These are phyloP conservation scores for Blastocystis sp. DNA, from an alignment of 352 stramenopile species.

Conservation along the genomic window DNA sequence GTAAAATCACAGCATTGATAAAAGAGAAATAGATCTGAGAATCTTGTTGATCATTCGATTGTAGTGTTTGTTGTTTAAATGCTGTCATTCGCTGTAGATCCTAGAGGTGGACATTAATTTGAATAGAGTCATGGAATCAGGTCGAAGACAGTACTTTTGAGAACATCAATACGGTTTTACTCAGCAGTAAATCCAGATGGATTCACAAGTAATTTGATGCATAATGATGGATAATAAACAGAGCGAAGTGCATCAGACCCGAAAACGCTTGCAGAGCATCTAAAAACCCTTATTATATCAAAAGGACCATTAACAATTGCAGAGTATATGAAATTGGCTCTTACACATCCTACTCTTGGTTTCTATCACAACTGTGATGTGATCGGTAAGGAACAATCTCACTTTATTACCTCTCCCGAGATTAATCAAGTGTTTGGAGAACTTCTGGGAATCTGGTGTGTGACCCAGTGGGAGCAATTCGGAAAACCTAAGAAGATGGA, in stretches of 20 bases:
- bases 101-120: background rate
- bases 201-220: no score
- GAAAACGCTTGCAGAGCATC: constrained; percentile 30
- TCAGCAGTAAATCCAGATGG: no score
- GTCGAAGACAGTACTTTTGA: no score
- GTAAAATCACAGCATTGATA: no score
- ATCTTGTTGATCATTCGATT: background rate
- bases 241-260: constrained; percentile 3
- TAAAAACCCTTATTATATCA: constrained; percentile 61
- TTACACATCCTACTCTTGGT: constrained; percentile 78
- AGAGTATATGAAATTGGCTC: constrained; percentile 62
- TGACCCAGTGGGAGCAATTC: constrained; percentile 81
- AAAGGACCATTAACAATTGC: constrained; percentile 60
- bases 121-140: background rate
- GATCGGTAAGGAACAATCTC: constrained; percentile 76
- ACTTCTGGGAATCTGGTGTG: constrained; percentile 81
- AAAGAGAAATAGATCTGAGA: no score
- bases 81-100: background rate
- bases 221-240: background rate
- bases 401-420: constrained; percentile 85
- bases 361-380: constrained; percentile 83
- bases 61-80: background rate
- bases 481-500: constrained; percentile 72
- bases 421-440: constrained; percentile 87
- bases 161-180: no score